Conservation (phyloP, 257 asterid genomes). For the Lantana camara region DNA sequence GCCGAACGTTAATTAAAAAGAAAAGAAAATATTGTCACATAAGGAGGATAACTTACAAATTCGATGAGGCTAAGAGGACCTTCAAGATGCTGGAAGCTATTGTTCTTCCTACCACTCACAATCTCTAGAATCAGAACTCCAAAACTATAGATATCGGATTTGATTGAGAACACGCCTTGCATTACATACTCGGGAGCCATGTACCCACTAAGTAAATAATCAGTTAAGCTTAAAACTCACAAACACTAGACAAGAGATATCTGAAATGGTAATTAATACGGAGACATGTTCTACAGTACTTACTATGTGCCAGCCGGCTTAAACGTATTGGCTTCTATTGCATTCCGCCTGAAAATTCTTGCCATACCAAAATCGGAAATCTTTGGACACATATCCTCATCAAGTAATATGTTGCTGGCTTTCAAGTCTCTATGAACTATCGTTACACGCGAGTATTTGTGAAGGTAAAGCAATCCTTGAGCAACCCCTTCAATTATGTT, state of each 20-base stretch:
- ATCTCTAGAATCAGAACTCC: no score
- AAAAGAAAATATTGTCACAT: no score
- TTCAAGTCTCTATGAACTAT: background rate
- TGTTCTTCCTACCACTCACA: no score
- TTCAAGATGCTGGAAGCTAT: no score
- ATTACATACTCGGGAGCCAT: no score
- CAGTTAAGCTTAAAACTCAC: background rate
- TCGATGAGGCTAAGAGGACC: background rate
- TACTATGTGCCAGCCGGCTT: background rate
- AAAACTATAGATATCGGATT: no score
- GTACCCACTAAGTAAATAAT: background rate
- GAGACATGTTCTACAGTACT: background rate
- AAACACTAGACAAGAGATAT: background rate
- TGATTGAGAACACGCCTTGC: no score
- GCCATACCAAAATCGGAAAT: constrained; percentile 4
- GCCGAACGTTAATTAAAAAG: no score
- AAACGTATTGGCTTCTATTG: background rate
- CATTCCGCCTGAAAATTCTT: background rate
- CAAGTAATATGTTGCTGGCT: background rate
- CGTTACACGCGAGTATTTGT: background rate
- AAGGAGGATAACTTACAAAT: background rate
- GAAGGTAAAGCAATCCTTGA: background rate
- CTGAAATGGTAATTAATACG: background rate
- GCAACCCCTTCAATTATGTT: background rate
- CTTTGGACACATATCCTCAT: background rate